Conservation (phyloP, 73 alveolate species). For the Effrenium voratum region DNA sequence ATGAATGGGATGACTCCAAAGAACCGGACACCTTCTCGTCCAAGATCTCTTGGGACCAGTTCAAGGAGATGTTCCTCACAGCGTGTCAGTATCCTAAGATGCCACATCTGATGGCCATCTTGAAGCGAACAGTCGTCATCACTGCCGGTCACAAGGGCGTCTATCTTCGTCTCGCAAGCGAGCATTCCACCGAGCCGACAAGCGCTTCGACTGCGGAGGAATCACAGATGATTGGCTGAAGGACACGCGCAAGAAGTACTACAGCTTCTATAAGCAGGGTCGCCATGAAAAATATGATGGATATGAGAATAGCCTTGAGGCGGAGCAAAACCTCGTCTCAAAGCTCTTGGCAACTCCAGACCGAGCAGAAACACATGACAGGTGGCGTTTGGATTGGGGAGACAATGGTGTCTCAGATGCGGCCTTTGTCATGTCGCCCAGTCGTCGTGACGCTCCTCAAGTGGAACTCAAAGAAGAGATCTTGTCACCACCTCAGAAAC, state of each 20-base stretch:
- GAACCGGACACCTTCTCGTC: background rate
- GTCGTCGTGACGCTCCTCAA: background rate
- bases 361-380: background rate
- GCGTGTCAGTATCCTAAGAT: conserved; percentile 4
- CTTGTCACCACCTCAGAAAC: background rate
- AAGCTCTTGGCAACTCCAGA: conserved; percentile 7
- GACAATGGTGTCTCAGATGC: background rate
- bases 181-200: conserved; percentile 3
- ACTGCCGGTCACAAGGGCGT: conserved; percentile 21
- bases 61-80: background rate
- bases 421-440: background rate
- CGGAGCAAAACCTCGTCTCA: background rate
- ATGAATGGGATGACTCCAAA: conserved; percentile 20
- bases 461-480: background rate
- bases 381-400: background rate
- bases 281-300: background rate
- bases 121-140: conserved; percentile 22
- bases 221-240: conserved; percentile 56
- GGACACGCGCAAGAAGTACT: background rate
- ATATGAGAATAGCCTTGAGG: background rate
- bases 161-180: conserved; percentile 37
- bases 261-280: conserved; percentile 21
- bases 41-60: background rate
- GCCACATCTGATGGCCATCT: conserved; percentile 39
- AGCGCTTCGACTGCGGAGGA: background rate